These are phyloP conservation scores for Orobanche coerulescens DNA, from an alignment of 257 asterid species.

Conservation along the genomic window DNA sequence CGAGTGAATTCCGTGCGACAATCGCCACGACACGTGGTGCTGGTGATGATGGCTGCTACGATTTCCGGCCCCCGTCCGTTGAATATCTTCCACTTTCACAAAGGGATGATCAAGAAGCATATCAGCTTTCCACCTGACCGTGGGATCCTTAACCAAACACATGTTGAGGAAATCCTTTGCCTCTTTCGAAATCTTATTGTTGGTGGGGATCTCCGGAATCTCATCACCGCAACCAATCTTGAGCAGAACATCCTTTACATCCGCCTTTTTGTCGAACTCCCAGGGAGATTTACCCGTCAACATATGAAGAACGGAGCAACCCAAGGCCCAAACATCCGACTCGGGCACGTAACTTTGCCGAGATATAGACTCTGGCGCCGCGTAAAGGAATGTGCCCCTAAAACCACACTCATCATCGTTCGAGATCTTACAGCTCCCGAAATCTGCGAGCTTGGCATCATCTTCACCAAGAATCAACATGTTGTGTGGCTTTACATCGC, in stretches of 20 bases:
- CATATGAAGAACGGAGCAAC: constrained; percentile 19
- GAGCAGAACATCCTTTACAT: constrained; percentile 11
- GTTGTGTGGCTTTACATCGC: constrained; percentile 26
- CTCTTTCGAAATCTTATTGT: constrained; percentile 11
- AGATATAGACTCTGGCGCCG: constrained; percentile 23
- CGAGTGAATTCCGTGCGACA: not conserved
- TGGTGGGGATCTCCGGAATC: constrained; percentile 12
- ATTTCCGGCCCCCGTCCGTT: not conserved
- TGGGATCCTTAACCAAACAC: constrained; percentile 20
- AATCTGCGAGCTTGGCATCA: constrained; percentile 20
- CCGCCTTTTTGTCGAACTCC: not conserved
- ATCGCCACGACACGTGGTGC: not conserved
- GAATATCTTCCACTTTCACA: not conserved
- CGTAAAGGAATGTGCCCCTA: constrained; percentile 24
- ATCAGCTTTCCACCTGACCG: constrained; percentile 10
- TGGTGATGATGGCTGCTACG: not conserved
- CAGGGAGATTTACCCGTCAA: constrained; percentile 21
- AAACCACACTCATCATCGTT: not conserved
- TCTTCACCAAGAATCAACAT: constrained; percentile 2
- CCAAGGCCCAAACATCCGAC: constrained; percentile 26
- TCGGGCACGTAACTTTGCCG: constrained; percentile 10
- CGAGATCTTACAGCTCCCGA: constrained; percentile 9
- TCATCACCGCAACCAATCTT: constrained; percentile 12
- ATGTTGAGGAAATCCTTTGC: constrained; percentile 14
- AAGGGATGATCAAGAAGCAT: constrained; percentile 20